Base-by-base conservation (phyloP, 1,284 basidiomycete genomes). In the Irpex sp. region DNA sequence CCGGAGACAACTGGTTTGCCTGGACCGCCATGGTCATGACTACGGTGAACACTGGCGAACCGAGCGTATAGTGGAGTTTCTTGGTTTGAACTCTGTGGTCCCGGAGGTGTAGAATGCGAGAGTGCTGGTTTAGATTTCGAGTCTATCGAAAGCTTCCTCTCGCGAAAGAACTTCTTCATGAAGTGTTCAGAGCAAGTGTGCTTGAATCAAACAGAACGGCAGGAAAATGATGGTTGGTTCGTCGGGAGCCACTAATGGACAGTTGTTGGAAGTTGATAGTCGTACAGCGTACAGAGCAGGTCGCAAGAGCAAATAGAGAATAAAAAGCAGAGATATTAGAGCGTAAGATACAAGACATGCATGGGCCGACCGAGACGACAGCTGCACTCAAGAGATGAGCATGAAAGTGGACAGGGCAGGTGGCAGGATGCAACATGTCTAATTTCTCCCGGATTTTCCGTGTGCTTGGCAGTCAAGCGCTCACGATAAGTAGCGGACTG, bases 21-120 rank as follows among this genome's bases (percentile, higher is more conserved):
- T 4, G 62, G 39, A n/a, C 63, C 64, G 49, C 49, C 53, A 56
- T 64, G 57, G n/a, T 58, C 64, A 19, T 65, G 61, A 3, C 59
- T 58, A 15, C 62, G 65, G 35, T 64, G 64, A 7, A 65, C 21
- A 35, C 61, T 60, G 19, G 73, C 66, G 55, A 75, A 75, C 19
- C 73, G 71, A 19, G 74, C 70, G 58, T 72, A 73, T n/a, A 75
- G 65, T 7, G 74, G 74, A 7, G 72, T 65, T 7, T 65, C 53
- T 2, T 9, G 39, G 15, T 9, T 43, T 43, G 39, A 43, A 43
- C 11, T 43, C 15, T 9, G 15, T 11, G 51, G 47, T 11, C 35
- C 37, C 51, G 63, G 21, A 7, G 60, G 63, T 55, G 67, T 43
- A 4, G 64, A 57, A 51, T 67, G 60, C 3, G 49, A 58, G 26